Evolutionary conservation across 1,284 basidiomycete genomes (phyloP).

Genomic region (Naganishia liquefaciens): DNA sequence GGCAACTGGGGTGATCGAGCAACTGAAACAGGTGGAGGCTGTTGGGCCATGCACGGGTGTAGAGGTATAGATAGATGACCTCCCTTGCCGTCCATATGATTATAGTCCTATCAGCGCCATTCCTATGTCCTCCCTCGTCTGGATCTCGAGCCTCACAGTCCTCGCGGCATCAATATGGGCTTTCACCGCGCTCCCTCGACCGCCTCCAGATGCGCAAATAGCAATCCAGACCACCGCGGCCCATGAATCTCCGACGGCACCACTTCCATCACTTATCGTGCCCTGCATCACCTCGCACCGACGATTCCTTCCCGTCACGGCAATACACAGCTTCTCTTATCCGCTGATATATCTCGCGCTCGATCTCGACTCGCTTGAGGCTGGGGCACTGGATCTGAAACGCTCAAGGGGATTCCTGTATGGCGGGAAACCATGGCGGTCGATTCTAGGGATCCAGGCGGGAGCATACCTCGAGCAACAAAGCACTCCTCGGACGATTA

Average conservation of each 20-base stretch:
- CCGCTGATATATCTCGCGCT: slow-evolving; percentile 65
- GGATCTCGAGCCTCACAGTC: slow-evolving; percentile 1
- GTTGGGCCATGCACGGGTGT: too few relatives aligned
- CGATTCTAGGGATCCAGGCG: slow-evolving; percentile 58
- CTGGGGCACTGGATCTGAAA: slow-evolving; percentile 57
- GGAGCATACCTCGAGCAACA: slow-evolving; percentile 58
- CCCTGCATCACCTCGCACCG: slow-evolving; percentile 32
- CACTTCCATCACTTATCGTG: slow-evolving; percentile 29
- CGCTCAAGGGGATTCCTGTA: slow-evolving; percentile 36
- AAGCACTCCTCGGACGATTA: slow-evolving; percentile 34
- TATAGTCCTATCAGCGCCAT: too few relatives aligned
- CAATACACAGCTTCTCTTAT: slow-evolving; percentile 65
- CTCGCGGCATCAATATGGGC: slow-evolving; percentile 5
- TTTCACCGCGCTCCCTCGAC: neutral
- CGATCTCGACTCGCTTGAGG: slow-evolving; percentile 64
- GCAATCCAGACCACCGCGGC: neutral
- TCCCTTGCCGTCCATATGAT: too few relatives aligned
- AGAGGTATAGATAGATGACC: too few relatives aligned
- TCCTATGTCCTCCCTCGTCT: slow-evolving; percentile 8
- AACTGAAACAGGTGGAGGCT: too few relatives aligned
- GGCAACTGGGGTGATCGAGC: too few relatives aligned
- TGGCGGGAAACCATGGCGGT: slow-evolving; percentile 36
- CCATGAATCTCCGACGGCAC: neutral
- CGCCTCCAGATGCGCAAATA: neutral
- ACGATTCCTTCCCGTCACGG: slow-evolving; percentile 60